Base-by-base conservation (phyloP, 371 early-diverging fungal species). In the Phascolomyces articulosus region DNA sequence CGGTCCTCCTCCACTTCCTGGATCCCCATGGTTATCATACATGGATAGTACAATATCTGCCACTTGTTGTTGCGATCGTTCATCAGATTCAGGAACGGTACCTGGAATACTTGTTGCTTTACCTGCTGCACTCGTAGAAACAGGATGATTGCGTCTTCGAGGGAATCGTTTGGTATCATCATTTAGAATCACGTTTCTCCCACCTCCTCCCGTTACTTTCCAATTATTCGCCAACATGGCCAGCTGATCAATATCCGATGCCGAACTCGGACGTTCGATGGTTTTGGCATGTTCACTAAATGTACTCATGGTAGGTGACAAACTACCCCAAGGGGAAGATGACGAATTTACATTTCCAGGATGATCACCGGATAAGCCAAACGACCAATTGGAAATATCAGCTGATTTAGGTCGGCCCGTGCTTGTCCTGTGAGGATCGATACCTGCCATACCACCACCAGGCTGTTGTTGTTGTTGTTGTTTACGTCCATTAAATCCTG, bases 321-420 rank as follows among this genome's bases (percentile, higher is more conserved):
- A 67, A n/a, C 73, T 67, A 38, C 72, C 66, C 63, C 65, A 58
- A 59, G 40, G 59, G 26, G 62, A 31, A 15, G 24, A 29, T 31
- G 60, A 27, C 28, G 54, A 24, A 54, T 27, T 28, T 1, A 47
- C 49, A 16, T 10, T 40, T 28, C 41, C 60, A 26, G 53, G 27
- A 24, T 59, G 47, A 24, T 51, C 51, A 51, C 51, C 51, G 51
- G 51, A 51, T 18, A 62, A 54, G 13, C 61, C 66, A 57, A 66
- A 64, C 31, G 61, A 64, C 59, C 59, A 56, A 44, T 62, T 71
- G 40, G 85, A 84, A 84, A 88, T 86, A 41, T 84, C 77, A 13
- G 87, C 87, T 1, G 90, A 87, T 55, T 83, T 85, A 18, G 90
- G 90, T 20, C 87, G 68, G 29, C 78, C 82, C 54, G 63, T 73